Conservation (phyloP, 1,139 yeast species). For the Zygoascus meyerae region DNA sequence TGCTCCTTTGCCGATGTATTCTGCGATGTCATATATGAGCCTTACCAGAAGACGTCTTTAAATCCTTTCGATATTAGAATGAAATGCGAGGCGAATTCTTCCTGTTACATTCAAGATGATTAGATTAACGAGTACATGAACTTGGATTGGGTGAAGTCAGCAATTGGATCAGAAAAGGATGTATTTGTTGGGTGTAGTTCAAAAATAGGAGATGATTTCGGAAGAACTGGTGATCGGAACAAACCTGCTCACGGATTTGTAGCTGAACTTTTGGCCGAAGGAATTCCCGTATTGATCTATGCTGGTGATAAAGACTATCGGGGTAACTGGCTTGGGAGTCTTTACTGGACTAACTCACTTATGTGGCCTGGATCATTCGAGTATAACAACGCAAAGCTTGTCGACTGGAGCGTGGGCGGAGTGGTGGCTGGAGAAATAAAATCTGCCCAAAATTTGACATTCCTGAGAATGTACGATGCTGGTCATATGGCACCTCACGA, state of each 20-base stretch:
- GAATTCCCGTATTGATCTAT: slow-evolving; percentile 68
- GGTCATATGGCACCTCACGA: slow-evolving; percentile 73
- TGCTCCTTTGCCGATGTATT: slow-evolving; percentile 90
- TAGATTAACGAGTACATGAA: slow-evolving; percentile 65
- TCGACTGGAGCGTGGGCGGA: slow-evolving; percentile 32
- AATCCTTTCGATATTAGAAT: slow-evolving; percentile 90
- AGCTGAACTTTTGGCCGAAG: slow-evolving; percentile 47
- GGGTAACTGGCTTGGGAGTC: slow-evolving; percentile 76
- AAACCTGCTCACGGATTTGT: slow-evolving; percentile 58
- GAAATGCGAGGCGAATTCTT: slow-evolving; percentile 60
- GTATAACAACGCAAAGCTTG: neutral
- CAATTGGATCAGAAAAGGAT: slow-evolving; percentile 80
- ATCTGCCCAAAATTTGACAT: slow-evolving; percentile 50
- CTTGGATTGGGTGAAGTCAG: slow-evolving; percentile 60
- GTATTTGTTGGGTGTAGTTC: slow-evolving; percentile 69
- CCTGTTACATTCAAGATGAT: slow-evolving; percentile 69
- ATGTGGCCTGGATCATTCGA: slow-evolving; percentile 7
- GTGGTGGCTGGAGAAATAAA: slow-evolving; percentile 52
- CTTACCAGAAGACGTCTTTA: slow-evolving; percentile 83
- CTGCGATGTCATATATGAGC: slow-evolving; percentile 83
- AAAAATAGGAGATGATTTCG: slow-evolving; percentile 43
- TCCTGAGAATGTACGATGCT: slow-evolving; percentile 56
- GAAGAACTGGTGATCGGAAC: slow-evolving; percentile 45
- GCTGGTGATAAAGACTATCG: slow-evolving; percentile 90
- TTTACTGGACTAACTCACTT: slow-evolving; percentile 5